These are phyloP conservation scores for Linum lewisii DNA, from an alignment of 345 rosid species.

Conservation along the genomic window DNA sequence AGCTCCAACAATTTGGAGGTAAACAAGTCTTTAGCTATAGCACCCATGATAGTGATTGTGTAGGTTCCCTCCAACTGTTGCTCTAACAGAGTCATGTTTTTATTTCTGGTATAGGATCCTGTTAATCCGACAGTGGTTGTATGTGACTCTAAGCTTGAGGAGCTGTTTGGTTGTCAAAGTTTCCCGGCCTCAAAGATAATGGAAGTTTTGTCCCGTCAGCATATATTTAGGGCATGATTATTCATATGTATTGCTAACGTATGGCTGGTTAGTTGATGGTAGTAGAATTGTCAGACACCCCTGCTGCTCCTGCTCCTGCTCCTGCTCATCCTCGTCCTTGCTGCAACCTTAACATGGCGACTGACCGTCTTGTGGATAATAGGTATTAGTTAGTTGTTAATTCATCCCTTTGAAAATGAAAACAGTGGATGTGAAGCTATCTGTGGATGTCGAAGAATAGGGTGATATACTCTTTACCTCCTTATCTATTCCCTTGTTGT, in stretches of 20 bases:
- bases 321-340: too few relatives aligned
- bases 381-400: neutral
- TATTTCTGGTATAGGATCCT: constrained; percentile 17
- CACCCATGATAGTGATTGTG: too few relatives aligned
- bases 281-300: neutral
- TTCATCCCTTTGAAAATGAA: neutral
- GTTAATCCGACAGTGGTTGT: constrained; percentile 14
- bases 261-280: constrained; percentile 1
- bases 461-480: neutral
- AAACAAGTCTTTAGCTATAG: neutral
- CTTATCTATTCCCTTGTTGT: too few relatives aligned
- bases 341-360: too few relatives aligned
- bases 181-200: constrained; percentile 22
- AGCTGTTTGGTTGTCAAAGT: constrained; percentile 30
- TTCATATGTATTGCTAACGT: constrained; percentile 1
- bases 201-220: constrained; percentile 19
- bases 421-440: neutral
- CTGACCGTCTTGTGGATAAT: neutral
- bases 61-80: too few relatives aligned
- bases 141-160: constrained; percentile 26
- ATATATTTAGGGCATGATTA: constrained; percentile 16
- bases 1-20: constrained; percentile 27
- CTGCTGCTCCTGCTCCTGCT: too few relatives aligned
- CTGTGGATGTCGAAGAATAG: neutral
- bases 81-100: too few relatives aligned